Base-by-base conservation (phyloP, 1,284 basidiomycete genomes). In the Ustilago shanxiensis region DNA sequence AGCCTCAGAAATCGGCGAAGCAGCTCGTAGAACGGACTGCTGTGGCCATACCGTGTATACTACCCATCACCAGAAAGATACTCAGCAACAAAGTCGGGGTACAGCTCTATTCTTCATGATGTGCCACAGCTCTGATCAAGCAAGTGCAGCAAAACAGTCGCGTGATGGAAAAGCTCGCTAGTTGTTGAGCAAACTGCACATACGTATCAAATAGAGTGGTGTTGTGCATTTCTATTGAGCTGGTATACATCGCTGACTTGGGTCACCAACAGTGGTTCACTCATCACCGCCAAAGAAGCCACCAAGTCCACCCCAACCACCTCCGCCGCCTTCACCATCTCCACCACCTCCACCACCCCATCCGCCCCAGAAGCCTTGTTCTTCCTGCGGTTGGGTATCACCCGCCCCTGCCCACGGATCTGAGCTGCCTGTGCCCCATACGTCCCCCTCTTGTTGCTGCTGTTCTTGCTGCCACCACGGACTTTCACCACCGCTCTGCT, bases 381-480 rank as follows among this genome's bases (percentile, higher is more conserved):
- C 67, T 13, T 54, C 58, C 31, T 67, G 69, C 24, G 13, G 39
- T 50, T 65, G 61, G 1, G 66, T 68, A 14, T 57, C 55, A 2
- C 49, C 24, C 10, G 76, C 66, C 1, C 66, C 72, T n/a, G 70
- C 60, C 76, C 76, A 78, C 16, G 76, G 76, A 54, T 78, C 72
- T 14, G 50, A 41, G 2, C 47, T 37, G 3, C 64, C 72, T 2
- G 52, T 41, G 10, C 76, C 76, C 76, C 76, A 78, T 14, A 78
- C 67, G 31, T 70, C 75, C 26, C 61, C 75, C 6, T 66, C 49
- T 20, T 59, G 64, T 20, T 63, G 60, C 28, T 64, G 66, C 55
- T 68, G 70, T 8, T 69, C 63, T n/a, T 53, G 52, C 5, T 47
- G 53, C 70, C 63, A 72, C 70, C 70, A 77, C 8, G 66, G 74